Evolutionary conservation across 345 rosid species (phyloP).

Genomic region (Sapria himalayana): DNA sequence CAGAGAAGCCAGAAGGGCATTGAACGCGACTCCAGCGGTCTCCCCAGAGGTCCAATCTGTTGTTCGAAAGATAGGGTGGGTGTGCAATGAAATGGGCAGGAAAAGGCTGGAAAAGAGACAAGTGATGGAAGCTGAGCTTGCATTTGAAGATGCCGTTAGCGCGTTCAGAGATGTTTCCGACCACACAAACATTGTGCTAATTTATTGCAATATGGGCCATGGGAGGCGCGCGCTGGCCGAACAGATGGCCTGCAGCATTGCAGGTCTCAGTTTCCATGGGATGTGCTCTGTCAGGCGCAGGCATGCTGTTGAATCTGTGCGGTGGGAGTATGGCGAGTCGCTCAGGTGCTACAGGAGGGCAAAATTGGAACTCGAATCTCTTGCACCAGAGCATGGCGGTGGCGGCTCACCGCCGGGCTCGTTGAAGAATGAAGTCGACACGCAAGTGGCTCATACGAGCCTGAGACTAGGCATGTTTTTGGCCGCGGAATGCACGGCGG

Average conservation of each 20-base stretch:
- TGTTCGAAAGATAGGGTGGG: conserved; percentile 75
- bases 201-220: conserved; percentile 77
- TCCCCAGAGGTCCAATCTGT: conserved; percentile 39
- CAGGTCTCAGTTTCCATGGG: conserved; percentile 25
- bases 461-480: conserved; percentile 81
- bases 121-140: conserved; percentile 47
- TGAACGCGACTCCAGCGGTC: conserved; percentile 32
- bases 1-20: conserved; percentile 51
- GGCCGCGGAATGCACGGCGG: conserved; percentile 42
- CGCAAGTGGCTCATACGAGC: conserved; percentile 78
- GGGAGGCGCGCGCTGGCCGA: conserved; percentile 87
- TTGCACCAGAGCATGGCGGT: conserved; percentile 18
- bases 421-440: conserved; percentile 47
- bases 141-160: conserved; percentile 58
- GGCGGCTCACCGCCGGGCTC: conserved; percentile 16
- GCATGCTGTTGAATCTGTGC: conserved; percentile 47
- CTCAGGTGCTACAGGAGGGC: conserved; percentile 60
- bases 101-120: conserved; percentile 52
- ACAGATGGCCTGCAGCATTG: conserved; percentile 56
- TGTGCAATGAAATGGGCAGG: conserved; percentile 75
- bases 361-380: conserved; percentile 32
- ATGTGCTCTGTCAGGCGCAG: conserved; percentile 26
- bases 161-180: conserved; percentile 65
- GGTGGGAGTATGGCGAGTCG: conserved; percentile 55
- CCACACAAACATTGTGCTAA: conserved; percentile 52